Conservation (phyloP, 805 yeast species). For the Saturnispora hagleri region DNA sequence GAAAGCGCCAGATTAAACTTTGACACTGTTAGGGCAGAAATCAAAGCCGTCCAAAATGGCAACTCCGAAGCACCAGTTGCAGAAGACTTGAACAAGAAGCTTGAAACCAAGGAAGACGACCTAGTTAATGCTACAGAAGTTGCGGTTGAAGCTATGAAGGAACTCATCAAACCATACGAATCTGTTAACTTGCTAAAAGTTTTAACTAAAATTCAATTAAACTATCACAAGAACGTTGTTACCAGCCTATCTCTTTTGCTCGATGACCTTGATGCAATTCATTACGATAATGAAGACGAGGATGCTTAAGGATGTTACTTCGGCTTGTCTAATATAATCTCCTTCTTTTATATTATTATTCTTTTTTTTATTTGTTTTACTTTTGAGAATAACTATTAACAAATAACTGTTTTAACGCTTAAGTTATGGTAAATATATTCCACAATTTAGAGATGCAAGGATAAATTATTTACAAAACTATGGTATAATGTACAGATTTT, state of each 20-base stretch:
- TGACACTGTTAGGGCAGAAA: slow-evolving; percentile 59
- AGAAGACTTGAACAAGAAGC: slow-evolving; percentile 43
- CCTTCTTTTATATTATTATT: background rate
- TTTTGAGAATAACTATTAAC: background rate
- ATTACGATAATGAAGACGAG: slow-evolving; percentile 33
- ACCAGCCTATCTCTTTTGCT: slow-evolving; percentile 38
- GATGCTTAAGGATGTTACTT: background rate
- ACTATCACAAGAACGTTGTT: slow-evolving; percentile 48
- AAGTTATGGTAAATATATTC: background rate
- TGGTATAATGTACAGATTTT: background rate
- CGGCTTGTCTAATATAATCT: background rate
- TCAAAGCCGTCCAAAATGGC: slow-evolving; percentile 30
- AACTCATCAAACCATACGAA: slow-evolving; percentile 58
- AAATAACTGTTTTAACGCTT: too few relatives aligned
- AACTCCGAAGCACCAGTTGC: slow-evolving; percentile 33
- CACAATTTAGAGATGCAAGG: background rate
- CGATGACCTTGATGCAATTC: slow-evolving; percentile 35
- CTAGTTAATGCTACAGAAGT: slow-evolving; percentile 68
- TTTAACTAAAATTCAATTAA: slow-evolving; percentile 62
- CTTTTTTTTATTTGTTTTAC: background rate
- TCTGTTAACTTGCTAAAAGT: slow-evolving; percentile 53
- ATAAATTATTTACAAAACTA: background rate
- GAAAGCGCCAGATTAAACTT: slow-evolving; percentile 61
- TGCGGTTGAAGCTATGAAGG: slow-evolving; percentile 75
- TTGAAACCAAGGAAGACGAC: slow-evolving; percentile 62